These are phyloP conservation scores for Porcisia hertigi DNA, from an alignment of 208 protist species.

Conservation along the genomic window DNA sequence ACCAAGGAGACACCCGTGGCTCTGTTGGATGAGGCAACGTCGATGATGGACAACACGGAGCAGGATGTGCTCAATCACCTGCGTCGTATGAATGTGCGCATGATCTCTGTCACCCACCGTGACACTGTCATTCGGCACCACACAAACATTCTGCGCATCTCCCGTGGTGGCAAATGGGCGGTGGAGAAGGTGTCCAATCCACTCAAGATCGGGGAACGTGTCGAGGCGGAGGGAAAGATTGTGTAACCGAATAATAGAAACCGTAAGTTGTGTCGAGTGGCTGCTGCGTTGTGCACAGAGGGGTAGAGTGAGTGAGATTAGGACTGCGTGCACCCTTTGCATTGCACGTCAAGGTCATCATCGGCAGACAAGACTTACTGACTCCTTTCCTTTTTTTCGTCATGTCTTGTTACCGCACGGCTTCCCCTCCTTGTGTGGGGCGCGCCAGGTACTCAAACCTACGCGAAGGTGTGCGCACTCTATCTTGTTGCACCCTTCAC, in stretches of 20 bases:
- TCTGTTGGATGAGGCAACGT: constrained; percentile 87
- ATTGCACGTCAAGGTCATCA: neutral
- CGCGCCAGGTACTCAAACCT: neutral
- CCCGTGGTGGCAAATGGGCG: constrained; percentile 52
- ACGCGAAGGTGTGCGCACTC: neutral
- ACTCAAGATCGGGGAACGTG: constrained; percentile 44
- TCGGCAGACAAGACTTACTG: neutral
- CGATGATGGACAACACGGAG: constrained; percentile 90
- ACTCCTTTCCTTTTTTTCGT: too few species aligned
- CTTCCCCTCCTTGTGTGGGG: neutral
- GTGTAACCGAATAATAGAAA: constrained; percentile 16
- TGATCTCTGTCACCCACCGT: constrained; percentile 86
- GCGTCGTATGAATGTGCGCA: constrained; percentile 68
- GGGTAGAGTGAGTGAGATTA: too few species aligned
- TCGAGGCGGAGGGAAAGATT: constrained; percentile 28
- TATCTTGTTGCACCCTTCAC: constrained; percentile 4
- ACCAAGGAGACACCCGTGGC: constrained; percentile 56
- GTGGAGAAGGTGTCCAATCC: constrained; percentile 49
- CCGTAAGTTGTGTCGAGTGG: neutral
- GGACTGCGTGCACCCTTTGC: neutral
- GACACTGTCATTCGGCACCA: constrained; percentile 82
- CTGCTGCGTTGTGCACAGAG: neutral
- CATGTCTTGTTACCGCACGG: neutral
- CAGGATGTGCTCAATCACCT: constrained; percentile 82
- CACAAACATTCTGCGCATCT: constrained; percentile 64